Percentiles rank a stretch among this genome's conserved stretches.
Conservation (phyloP, 2,329 filamentous ascomycete species). For the Exophiala viscosa region DNA sequence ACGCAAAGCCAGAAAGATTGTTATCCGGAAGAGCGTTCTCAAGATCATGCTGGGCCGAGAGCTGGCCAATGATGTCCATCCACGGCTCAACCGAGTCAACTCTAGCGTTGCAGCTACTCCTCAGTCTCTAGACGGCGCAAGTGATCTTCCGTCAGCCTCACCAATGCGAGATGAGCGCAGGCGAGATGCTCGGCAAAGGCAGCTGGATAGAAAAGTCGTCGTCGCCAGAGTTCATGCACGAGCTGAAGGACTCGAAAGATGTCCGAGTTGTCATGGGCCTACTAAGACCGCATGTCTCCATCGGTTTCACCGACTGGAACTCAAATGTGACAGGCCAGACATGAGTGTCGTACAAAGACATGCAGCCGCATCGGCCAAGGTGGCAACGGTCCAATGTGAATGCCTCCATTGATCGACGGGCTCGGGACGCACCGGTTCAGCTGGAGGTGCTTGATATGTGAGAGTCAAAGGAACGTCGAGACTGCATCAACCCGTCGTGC, state of each 20-base stretch:
- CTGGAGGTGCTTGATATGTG: neutral
- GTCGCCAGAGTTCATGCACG: constrained; percentile 12
- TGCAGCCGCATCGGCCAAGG: constrained; percentile 7
- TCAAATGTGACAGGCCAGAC: constrained; percentile 14
- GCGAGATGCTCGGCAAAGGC: constrained; percentile 2
- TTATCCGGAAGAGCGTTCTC: constrained; percentile 19
- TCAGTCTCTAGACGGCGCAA: constrained; percentile 13
- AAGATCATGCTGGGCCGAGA: constrained; percentile 19
- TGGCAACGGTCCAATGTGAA: constrained; percentile 10
- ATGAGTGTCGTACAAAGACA: constrained; percentile 8
- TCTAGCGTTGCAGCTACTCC: neutral
- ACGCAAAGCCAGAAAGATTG: constrained; percentile 9
- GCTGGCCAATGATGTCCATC: constrained; percentile 17
- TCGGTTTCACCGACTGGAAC: constrained; percentile 10
- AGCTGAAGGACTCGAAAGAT: constrained; percentile 12
- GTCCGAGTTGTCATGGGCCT: constrained; percentile 9
- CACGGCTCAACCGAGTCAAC: constrained; percentile 10
- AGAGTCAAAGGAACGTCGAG: no score
- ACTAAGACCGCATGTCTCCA: constrained; percentile 8
- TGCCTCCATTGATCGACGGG: neutral
- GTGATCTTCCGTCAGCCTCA: constrained; percentile 4
- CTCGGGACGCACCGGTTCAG: neutral
- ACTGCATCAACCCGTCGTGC: no score
- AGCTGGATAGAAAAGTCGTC: constrained; percentile 9
- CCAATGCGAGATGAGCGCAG: constrained; percentile 8